A percentile compares a stretch with the other conserved stretches of the same genome.
Conservation (phyloP, 139 green algal species). For the Mychonastes homosphaera region DNA sequence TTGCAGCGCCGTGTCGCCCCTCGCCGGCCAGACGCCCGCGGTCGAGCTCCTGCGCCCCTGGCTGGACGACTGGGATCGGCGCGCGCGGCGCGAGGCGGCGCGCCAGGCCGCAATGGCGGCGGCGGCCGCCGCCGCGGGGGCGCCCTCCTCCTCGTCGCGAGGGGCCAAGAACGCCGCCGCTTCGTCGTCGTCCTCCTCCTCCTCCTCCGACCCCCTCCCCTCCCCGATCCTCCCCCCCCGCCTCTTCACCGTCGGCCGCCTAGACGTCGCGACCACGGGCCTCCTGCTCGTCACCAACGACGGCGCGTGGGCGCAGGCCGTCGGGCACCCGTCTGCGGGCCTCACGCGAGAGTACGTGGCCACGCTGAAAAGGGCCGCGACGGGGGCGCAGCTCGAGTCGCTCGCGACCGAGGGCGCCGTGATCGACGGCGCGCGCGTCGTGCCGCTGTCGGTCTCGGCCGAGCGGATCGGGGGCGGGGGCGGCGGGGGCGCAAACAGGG, state of each 20-base stretch:
- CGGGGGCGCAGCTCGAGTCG: constrained; percentile 28
- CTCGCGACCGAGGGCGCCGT: neutral
- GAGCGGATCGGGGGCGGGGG: neutral
- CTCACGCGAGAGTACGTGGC: constrained; percentile 60
- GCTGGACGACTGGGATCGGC: constrained; percentile 29
- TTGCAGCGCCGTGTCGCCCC: constrained; percentile 37
- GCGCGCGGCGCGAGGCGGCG: neutral
- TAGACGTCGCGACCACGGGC: constrained; percentile 80
- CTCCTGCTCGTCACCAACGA: constrained; percentile 96
- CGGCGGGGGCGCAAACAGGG: neutral
- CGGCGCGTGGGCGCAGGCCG: constrained; percentile 41
- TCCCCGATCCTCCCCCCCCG: constrained; percentile 45
- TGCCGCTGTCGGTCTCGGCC: too few species aligned
- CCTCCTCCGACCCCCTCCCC: neutral
- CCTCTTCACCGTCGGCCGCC: constrained; percentile 86
- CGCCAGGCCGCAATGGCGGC: neutral
- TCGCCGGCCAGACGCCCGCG: constrained; percentile 32
- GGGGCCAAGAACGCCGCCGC: neutral
- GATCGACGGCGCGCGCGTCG: neutral
- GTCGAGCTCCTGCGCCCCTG: constrained; percentile 59
- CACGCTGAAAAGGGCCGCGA: constrained; percentile 30
- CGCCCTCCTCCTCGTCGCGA: neutral
- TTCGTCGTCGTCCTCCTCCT: neutral
- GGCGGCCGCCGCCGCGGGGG: neutral
- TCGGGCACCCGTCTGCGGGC: constrained; percentile 41